These are phyloP conservation scores for Penicillium ucsense DNA, from an alignment of 495 filamentous ascomycete genomes.

Conservation along the genomic window DNA sequence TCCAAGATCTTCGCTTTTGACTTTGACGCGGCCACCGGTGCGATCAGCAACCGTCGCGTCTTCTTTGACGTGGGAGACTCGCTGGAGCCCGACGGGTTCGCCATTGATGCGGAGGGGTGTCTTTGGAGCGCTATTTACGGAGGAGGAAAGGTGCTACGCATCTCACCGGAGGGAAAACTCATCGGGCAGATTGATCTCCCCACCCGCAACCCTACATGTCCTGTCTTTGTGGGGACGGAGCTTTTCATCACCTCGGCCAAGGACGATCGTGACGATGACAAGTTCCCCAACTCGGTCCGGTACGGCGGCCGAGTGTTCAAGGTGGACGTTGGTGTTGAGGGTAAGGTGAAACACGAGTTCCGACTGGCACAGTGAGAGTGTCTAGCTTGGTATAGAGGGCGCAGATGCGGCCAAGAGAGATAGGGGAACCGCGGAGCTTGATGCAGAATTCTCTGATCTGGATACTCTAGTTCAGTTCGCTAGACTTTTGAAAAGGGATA, in stretches of 20 bases:
- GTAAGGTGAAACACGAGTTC: conserved; percentile 49
- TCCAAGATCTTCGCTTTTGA: conserved; percentile 65
- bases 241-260: conserved; percentile 67
- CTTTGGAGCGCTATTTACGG: conserved; percentile 76
- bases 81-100: conserved; percentile 65
- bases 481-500: too few species aligned
- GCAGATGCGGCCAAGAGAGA: too few species aligned
- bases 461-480: too few species aligned
- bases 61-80: conserved; percentile 28
- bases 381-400: too few species aligned
- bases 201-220: conserved; percentile 62
- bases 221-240: conserved; percentile 62
- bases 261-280: conserved; percentile 43
- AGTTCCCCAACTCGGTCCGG: conserved; percentile 46
- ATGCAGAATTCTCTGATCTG: too few species aligned
- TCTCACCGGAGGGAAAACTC: conserved; percentile 53
- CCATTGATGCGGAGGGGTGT: conserved; percentile 61
- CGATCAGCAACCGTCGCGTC: conserved; percentile 54
- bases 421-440: too few species aligned
- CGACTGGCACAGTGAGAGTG: conserved; percentile 11
- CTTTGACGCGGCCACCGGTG: conserved; percentile 54
- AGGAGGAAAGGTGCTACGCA: conserved; percentile 55
- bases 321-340: conserved; percentile 57
- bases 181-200: conserved; percentile 57
- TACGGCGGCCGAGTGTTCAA: conserved; percentile 57